Percentiles rank a stretch among this genome's conserved stretches.
These are phyloP conservation scores for Metarhizium sp. DNA, from an alignment of 2,329 filamentous ascomycete genomes.

Conservation along the genomic window DNA sequence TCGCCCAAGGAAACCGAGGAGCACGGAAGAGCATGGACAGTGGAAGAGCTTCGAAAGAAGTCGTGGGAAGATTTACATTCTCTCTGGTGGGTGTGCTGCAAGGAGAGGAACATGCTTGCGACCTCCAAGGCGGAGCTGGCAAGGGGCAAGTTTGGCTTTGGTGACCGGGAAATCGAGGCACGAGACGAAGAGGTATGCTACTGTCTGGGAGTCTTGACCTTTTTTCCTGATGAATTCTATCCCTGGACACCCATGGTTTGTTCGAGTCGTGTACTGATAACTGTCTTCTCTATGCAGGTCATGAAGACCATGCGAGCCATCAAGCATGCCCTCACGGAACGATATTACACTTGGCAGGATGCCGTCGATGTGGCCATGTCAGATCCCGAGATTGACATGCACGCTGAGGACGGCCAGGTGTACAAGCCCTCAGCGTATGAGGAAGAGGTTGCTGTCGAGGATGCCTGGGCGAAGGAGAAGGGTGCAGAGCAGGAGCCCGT, in stretches of 20 bases:
- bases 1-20: constrained; percentile 61
- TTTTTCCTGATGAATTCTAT: background rate
- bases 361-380: constrained; percentile 55
- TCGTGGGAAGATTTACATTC: constrained; percentile 88
- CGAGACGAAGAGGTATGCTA: constrained; percentile 57
- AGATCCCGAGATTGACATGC: constrained; percentile 58
- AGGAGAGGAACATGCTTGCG: constrained; percentile 82
- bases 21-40: constrained; percentile 76
- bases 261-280: constrained; percentile 7
- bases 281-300: constrained; percentile 41
- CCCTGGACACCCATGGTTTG: background rate
- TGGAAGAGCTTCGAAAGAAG: constrained; percentile 78
- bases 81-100: constrained; percentile 90
- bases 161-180: constrained; percentile 53
- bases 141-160: constrained; percentile 62
- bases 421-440: constrained; percentile 37
- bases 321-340: constrained; percentile 76
- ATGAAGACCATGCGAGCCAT: constrained; percentile 70
- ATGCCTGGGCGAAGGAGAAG: constrained; percentile 15
- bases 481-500: constrained; percentile 9
- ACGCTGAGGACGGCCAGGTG: constrained; percentile 33
- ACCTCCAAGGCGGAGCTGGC: constrained; percentile 64
- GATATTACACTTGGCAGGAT: constrained; percentile 81
- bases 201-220: constrained; percentile 6
- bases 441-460: constrained; percentile 18